These are phyloP conservation scores for Fusarium ramigenum DNA, from an alignment of 2,329 filamentous ascomycete genomes.

Conservation along the genomic window DNA sequence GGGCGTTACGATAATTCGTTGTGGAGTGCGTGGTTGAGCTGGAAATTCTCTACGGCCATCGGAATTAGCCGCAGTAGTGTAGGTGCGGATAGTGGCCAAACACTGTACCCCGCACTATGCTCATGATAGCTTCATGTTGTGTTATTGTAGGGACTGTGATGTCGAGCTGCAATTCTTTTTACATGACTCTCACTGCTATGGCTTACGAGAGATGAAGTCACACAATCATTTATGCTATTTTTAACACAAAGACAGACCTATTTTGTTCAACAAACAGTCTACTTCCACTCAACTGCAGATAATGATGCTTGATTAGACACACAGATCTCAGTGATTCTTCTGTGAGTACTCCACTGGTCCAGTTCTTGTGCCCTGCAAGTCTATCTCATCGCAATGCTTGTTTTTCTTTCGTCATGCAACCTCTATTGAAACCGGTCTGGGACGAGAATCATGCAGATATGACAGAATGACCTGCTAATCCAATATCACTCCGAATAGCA, in stretches of 20 bases:
- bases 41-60: slow-evolving; percentile 43
- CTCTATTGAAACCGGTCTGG: background rate
- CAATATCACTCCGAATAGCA: background rate
- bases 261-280: background rate
- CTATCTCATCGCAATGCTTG: background rate
- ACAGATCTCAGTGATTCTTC: background rate
- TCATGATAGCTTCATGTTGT: slow-evolving; percentile 24
- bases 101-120: slow-evolving; percentile 29
- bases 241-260: background rate
- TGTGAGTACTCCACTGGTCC: no score
- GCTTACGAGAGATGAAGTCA: background rate
- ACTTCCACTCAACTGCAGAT: background rate
- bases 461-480: background rate
- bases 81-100: background rate
- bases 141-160: background rate
- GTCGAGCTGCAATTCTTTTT: background rate
- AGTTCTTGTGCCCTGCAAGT: background rate
- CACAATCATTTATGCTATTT: no score
- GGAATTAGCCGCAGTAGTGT: slow-evolving; percentile 29
- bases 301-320: background rate
- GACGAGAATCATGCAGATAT: background rate
- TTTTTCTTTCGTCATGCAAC: background rate
- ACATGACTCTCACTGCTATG: background rate
- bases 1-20: slow-evolving; percentile 38
- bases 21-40: slow-evolving; percentile 37